Base-by-base conservation (phyloP, 2,329 filamentous ascomycete genomes). In the Colletotrichum tamarilloi region DNA sequence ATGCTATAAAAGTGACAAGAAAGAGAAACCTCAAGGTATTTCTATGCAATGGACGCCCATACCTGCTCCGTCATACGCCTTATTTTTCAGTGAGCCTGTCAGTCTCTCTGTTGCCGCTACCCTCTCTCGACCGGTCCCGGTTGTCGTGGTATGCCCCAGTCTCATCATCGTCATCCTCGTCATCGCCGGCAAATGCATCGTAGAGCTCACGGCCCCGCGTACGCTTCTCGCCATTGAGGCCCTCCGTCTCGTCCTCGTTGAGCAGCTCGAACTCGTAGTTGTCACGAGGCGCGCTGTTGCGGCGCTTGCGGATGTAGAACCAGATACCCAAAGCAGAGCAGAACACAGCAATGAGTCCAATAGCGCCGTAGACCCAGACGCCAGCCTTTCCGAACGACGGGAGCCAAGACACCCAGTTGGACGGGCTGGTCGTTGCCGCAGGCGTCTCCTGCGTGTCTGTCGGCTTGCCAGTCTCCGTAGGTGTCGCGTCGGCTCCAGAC, bases 241-340 rank as follows among this genome's bases (percentile, higher is more conserved):
- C 87, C 77, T 92, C 87, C 19, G 88, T 86, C 77, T 97, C 95
- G 24, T 95, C 93, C 68, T 95, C 93, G 77, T 97, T 93, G 60
- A 99, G 88, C 75, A 98, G 92, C 83, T 98, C 95, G 77, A 99
- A 99, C 77, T 98, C 96, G 82, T 98, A 98, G 80, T 93, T 92
- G 78, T 96, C 94, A 62, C 94, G 91, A 4, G 92, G 88, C 81
- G 91, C 91, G 82, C 94, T 95, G 53, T 93, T 91, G 80, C 92
- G 93, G 70, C 94, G 92, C 32, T 95, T 92, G 56, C 95, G 93
- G 70, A 96, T 85, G 82, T 90, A 94, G 77, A 97, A 90, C 85
- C 96, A 98, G 56, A 92, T 86, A n/a, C 91, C 94, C 0, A 99
- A 88, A 3, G 92, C 94, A 68, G 86, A 84, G 82, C 95, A 95